Evolutionary conservation across 257 asterid species (phyloP), one percentile per base, ranked within the genome.

Genomic region (Handroanthus guayacan): DNA sequence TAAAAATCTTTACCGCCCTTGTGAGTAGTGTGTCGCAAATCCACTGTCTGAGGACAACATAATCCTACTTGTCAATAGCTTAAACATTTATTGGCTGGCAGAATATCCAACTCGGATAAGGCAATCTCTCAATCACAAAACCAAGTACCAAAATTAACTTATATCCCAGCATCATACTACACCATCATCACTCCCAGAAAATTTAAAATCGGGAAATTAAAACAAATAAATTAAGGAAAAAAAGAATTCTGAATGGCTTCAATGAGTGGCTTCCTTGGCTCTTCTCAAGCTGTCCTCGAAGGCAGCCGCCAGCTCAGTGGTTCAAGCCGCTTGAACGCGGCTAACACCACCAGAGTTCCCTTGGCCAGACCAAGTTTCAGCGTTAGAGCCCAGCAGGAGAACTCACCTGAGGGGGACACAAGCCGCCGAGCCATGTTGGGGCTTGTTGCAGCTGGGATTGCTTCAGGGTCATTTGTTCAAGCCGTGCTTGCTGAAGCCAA

Each of bases 391-490:
- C 87, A 83, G 75, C 85, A 66, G 68, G 82, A 74, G 67, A 84
- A 62, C 4, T 76, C 90, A 17, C 76, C 80, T 18, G 89, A 85
- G 75, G 52, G 70, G 3, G 90, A 89, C 68, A 79, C 91, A 20
- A 79, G 90, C 85, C 93, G 97, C 58, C 81, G 95, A 1, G 89
- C 93, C 31, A 62, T 86, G 69, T 60, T 91, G 73, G 91, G 95
- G 9, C 85, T 87, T 31, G 87, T 84, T 65, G 97, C 93, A 0
- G 83, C 90, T 43, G 95, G 93, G 9, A 62, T 91, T 14, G 92
- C 87, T 38, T 75, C 92, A 0, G 88, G 85, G 2, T 83, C 97
- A 1, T 78, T 91, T 67, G 92, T 87, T 56, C 86, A 82, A 74
- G 89, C 85, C 7, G 91, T 82, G 54, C 86, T 87, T 0, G 97